Percentiles rank a stretch among this genome's conserved stretches.
Evolutionary conservation across 495 filamentous ascomycete species (phyloP).

Genomic region (Podospora sp.): DNA sequence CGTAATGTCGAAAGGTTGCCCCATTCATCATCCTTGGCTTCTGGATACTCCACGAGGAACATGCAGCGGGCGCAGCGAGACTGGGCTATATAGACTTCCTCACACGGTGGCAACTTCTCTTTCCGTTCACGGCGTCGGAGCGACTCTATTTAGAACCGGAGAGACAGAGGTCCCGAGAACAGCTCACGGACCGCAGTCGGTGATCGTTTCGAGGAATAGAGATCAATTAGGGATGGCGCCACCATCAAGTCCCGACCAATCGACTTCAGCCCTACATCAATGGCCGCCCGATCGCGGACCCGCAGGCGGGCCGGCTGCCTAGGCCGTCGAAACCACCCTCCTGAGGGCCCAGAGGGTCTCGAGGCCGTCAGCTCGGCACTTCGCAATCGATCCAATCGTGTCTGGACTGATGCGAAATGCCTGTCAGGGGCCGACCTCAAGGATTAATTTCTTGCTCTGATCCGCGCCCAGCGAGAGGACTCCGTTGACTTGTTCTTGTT

Average conservation of each 20-base stretch:
- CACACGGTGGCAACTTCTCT: not conserved
- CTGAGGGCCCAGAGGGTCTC: not conserved
- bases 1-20: not conserved
- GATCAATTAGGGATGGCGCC: conserved; percentile 15
- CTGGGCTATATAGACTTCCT: conserved; percentile 3
- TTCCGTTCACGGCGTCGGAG: not conserved
- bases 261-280: conserved; percentile 19
- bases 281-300: conserved; percentile 14
- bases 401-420: not conserved
- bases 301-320: conserved; percentile 12
- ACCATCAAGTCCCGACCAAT: conserved; percentile 10
- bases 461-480: not conserved
- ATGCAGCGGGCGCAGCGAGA: not conserved
- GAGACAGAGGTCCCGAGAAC: not conserved
- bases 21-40: not conserved
- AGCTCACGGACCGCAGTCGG: not conserved
- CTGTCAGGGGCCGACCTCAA: not conserved
- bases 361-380: not conserved
- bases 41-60: not conserved
- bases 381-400: conserved; percentile 3
- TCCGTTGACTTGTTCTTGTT: not conserved
- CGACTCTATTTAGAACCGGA: not conserved
- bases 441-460: not conserved
- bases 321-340: not conserved
- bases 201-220: conserved; percentile 2